Base-by-base conservation (phyloP, 2,329 filamentous ascomycete genomes). In the Coleophoma crateriformis region DNA sequence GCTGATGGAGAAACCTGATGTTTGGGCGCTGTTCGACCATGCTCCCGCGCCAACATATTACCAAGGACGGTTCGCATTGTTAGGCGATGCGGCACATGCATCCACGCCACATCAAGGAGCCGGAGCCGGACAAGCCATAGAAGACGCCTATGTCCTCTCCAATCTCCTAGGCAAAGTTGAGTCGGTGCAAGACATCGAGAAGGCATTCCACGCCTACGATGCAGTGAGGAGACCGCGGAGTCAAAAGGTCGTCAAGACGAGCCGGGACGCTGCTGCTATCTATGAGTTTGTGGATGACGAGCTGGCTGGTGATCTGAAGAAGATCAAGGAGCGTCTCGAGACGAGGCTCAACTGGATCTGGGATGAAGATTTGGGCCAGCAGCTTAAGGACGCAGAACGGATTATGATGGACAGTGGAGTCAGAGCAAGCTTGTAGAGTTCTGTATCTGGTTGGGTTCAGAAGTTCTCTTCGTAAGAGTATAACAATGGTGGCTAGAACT, bases 71-170 rank as follows among this genome's bases (percentile, higher is more conserved):
- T 57, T 77, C 20, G 73, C 70, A 35, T 68, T 85, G 2, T 63
- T 81, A 1, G 82, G 82, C 13, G 82, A 86, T 58, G 80, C 82
- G 0, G 82, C 82, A 0, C 82, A 85, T 59, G 81, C 80, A 0
- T 77, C 77, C 37, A 78, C 79, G 0, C 82, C 82, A 0, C 76
- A 80, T 37, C 76, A 81, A 27, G 81, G 80, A 0, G 74, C 80
- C 1, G 81, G 81, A 2, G 75, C 77, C 0, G 78, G 77, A 1
- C 73, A 82, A 57, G 78, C 75, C 1, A 76, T 84, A 50, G 77
- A 81, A 54, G 78, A 82, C 50, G 68, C 65, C 1, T 67, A 67
- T 14, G 64, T 73, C 2, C 58, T 75, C 1, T 69, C 72, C 0
- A 67, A 71, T 3, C 59, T 82, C 0, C 64, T 84, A 0, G 71